Evolutionary conservation across 139 green algal genomes (phyloP).

Genomic region (Raphidocelis subcapitata): DNA sequence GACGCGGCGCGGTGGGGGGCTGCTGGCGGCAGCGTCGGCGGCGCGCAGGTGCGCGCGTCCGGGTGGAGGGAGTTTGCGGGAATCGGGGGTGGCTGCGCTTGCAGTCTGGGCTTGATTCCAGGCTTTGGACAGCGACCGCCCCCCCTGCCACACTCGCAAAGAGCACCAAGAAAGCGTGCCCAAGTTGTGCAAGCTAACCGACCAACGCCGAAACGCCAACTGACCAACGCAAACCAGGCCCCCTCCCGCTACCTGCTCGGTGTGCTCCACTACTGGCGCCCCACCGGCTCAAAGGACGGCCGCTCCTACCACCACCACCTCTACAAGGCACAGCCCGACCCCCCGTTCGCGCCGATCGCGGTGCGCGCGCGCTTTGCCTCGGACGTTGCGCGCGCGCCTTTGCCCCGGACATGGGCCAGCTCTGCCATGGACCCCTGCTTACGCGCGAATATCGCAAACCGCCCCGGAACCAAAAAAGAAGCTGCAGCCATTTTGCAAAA

Average conservation of each 20-base stretch:
- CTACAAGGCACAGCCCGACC: conserved; percentile 1
- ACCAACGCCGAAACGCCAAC: too few relatives aligned
- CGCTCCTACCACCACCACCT: conserved; percentile 15
- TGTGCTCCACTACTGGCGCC: conserved; percentile 24
- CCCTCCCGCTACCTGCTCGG: conserved; percentile 12
- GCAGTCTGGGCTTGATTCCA: too few relatives aligned
- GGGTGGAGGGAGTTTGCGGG: too few relatives aligned
- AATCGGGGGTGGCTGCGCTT: too few relatives aligned
- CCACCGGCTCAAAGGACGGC: not conserved
- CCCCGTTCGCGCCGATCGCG: conserved; percentile 13
- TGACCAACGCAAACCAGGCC: too few relatives aligned
- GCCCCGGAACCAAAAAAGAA: not conserved
- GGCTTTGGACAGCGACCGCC: too few relatives aligned
- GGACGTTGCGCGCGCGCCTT: not conserved
- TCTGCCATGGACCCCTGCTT: not conserved
- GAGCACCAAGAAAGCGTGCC: too few relatives aligned
- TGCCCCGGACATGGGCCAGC: not conserved
- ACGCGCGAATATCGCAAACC: not conserved
- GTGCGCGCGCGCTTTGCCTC: not conserved
- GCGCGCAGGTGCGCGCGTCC: too few relatives aligned
- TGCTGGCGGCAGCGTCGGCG: too few relatives aligned
- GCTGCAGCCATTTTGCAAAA: not conserved
- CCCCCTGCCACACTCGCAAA: too few relatives aligned
- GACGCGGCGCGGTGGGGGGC: too few relatives aligned
- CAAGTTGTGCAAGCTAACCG: too few relatives aligned